phyloP scores from a whole-genome alignment of 2,329 filamentous ascomycete genomes.

The Fusarium sp. region DNA sequence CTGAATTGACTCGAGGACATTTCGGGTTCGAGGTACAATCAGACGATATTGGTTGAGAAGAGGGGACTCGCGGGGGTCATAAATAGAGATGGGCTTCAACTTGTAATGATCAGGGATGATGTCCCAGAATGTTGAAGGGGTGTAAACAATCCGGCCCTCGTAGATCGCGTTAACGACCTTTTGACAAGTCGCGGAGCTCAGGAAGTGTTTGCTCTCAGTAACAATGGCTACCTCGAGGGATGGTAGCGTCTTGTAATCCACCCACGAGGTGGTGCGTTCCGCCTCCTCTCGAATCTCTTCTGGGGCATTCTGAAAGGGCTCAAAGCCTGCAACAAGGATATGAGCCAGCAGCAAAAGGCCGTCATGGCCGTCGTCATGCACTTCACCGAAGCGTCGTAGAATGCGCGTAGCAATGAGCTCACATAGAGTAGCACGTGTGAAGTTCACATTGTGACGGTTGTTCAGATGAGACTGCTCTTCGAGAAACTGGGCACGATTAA shows the following conservation, averaged over 20 bases:
- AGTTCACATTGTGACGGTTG: constrained; percentile 85
- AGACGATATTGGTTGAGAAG: constrained; percentile 87
- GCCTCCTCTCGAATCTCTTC: constrained; percentile 72
- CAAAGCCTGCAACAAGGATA: constrained; percentile 84
- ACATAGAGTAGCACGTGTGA: constrained; percentile 81
- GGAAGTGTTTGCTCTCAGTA: constrained; percentile 82
- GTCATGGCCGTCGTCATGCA: constrained; percentile 75
- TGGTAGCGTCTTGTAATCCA: constrained; percentile 72
- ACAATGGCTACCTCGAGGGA: constrained; percentile 87
- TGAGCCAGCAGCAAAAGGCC: constrained; percentile 81
- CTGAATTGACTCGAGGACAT: constrained; percentile 79
- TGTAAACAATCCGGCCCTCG: constrained; percentile 83
- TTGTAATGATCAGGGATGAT: constrained; percentile 90
- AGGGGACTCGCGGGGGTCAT: constrained; percentile 80
- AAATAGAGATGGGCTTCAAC: constrained; percentile 82
- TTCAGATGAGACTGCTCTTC: constrained; percentile 80
- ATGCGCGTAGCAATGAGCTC: constrained; percentile 85
- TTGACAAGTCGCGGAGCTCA: constrained; percentile 82
- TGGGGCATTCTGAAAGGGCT: constrained; percentile 87
- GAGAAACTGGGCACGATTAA: constrained; percentile 84
- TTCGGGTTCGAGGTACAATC: constrained; percentile 83
- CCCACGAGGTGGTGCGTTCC: constrained; percentile 61
- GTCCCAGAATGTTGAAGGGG: constrained; percentile 83
- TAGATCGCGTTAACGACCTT: constrained; percentile 88
- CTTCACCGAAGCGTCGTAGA: constrained; percentile 81